Percentiles rank a stretch among this genome's conserved stretches.
Evolutionary conservation across 2,329 filamentous ascomycete genomes (phyloP).

Genomic region (Ceratocystis diversiconidia): DNA sequence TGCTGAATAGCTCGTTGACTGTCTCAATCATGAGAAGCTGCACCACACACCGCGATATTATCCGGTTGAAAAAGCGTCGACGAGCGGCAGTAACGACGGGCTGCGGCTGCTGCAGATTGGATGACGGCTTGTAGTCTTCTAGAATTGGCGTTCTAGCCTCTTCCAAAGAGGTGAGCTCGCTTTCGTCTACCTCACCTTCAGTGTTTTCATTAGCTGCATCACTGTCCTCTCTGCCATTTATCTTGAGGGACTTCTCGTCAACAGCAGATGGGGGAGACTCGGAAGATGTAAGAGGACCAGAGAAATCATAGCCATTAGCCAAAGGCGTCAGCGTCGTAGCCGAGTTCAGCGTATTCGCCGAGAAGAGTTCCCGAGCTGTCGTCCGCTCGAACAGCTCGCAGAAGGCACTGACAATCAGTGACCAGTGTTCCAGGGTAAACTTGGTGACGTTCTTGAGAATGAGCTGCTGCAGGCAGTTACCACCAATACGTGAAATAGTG

Average conservation of each 20-base stretch:
- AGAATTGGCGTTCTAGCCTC: constrained; percentile 26
- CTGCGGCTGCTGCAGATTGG: constrained; percentile 68
- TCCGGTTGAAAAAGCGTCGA: constrained; percentile 93
- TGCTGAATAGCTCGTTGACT: constrained; percentile 95
- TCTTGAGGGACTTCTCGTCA: constrained; percentile 45
- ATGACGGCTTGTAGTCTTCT: constrained; percentile 76
- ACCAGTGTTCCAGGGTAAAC: constrained; percentile 77
- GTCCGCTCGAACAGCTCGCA: constrained; percentile 90
- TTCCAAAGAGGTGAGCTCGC: not conserved
- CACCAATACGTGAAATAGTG: constrained; percentile 92
- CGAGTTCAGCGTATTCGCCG: constrained; percentile 50
- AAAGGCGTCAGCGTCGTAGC: constrained; percentile 38
- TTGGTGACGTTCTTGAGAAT: constrained; percentile 94
- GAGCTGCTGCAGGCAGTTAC: constrained; percentile 92
- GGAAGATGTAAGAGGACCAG: constrained; percentile 31
- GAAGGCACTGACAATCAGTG: constrained; percentile 87
- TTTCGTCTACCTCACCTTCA: constrained; percentile 22
- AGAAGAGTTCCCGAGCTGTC: constrained; percentile 90
- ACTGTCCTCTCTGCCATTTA: constrained; percentile 39
- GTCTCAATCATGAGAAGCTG: constrained; percentile 99
- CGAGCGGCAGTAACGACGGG: constrained; percentile 86
- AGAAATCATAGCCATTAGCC: constrained; percentile 39
- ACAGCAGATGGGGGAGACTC: constrained; percentile 22
- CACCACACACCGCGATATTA: constrained; percentile 95
- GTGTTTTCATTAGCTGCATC: constrained; percentile 13